phyloP scores from a whole-genome alignment of 495 filamentous ascomycete species.

The Choiromyces venosus region DNA sequence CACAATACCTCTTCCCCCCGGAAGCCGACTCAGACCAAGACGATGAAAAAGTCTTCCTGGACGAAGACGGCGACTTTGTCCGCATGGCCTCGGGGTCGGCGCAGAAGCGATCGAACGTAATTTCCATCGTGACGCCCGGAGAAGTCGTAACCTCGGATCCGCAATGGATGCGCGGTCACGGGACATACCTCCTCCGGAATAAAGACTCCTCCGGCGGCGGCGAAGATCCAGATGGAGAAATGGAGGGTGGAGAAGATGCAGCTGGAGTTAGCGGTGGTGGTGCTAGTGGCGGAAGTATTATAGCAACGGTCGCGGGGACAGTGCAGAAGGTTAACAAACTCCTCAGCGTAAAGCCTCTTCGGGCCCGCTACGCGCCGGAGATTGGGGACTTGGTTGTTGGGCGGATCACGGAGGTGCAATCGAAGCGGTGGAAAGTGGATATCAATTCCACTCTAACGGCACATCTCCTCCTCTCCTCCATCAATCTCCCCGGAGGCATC shows the following conservation, averaged over 20 bases:
- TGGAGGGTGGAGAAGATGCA: conserved; percentile 14
- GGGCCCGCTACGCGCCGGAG: conserved; percentile 89
- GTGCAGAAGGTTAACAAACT: conserved; percentile 92
- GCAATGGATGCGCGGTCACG: conserved; percentile 85
- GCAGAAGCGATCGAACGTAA: conserved; percentile 45
- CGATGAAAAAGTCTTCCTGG: conserved; percentile 43
- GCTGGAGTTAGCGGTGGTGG: neutral
- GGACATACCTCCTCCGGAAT: conserved; percentile 20
- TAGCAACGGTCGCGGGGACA: conserved; percentile 79
- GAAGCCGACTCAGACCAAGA: conserved; percentile 44
- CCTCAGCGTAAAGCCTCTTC: conserved; percentile 77
- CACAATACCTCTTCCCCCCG: conserved; percentile 32
- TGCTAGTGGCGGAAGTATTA: conserved; percentile 55
- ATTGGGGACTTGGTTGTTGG: conserved; percentile 94
- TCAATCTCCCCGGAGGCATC: conserved; percentile 93
- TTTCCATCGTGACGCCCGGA: conserved; percentile 75
- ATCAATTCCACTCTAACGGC: conserved; percentile 78
- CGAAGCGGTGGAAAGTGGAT: conserved; percentile 88
- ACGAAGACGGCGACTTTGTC: conserved; percentile 58
- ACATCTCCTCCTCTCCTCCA: conserved; percentile 72
- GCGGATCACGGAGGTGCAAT: conserved; percentile 85
- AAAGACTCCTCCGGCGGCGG: neutral
- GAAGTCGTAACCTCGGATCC: conserved; percentile 82
- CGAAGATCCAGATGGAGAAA: neutral
- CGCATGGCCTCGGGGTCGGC: conserved; percentile 49